These are phyloP conservation scores for Curvularia verruculosa DNA, from an alignment of 2,329 filamentous ascomycete genomes.

Conservation along the genomic window DNA sequence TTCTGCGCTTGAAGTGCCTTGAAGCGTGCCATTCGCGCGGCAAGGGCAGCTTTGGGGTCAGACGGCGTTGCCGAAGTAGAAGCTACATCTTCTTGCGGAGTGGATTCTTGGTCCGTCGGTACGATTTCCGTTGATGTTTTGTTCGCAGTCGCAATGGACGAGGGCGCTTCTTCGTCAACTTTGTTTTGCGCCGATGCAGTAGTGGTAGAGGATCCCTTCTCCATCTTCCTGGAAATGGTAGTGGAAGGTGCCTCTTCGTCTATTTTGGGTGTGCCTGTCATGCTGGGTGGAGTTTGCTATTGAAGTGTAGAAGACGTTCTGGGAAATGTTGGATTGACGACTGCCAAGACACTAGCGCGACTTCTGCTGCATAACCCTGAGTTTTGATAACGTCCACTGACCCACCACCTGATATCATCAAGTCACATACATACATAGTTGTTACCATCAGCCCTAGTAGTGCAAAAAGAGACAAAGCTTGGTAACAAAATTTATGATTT, in stretches of 20 bases:
- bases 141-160: slow-evolving; percentile 12
- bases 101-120: slow-evolving; percentile 1
- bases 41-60: slow-evolving; percentile 42
- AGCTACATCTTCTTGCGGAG: slow-evolving; percentile 11
- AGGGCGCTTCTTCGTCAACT: slow-evolving; percentile 6
- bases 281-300: slow-evolving; percentile 20
- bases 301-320: neutral
- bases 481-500: neutral
- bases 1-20: slow-evolving; percentile 81
- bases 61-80: slow-evolving; percentile 8
- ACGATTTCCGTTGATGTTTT: slow-evolving; percentile 12
- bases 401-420: neutral
- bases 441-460: neutral
- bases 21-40: slow-evolving; percentile 70
- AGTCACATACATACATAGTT: too few relatives aligned
- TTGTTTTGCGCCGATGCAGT: neutral
- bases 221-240: neutral
- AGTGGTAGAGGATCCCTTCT: neutral
- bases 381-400: neutral
- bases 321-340: slow-evolving; percentile 22
- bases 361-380: neutral
- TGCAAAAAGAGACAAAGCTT: too few relatives aligned
- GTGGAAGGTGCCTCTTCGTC: slow-evolving; percentile 9
- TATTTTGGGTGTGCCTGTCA: slow-evolving; percentile 27
- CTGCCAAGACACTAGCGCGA: slow-evolving; percentile 25